These are phyloP conservation scores for Tillandsia fasciculata DNA, from an alignment of 176 grass and related monocot genomes.

Conservation along the genomic window DNA sequence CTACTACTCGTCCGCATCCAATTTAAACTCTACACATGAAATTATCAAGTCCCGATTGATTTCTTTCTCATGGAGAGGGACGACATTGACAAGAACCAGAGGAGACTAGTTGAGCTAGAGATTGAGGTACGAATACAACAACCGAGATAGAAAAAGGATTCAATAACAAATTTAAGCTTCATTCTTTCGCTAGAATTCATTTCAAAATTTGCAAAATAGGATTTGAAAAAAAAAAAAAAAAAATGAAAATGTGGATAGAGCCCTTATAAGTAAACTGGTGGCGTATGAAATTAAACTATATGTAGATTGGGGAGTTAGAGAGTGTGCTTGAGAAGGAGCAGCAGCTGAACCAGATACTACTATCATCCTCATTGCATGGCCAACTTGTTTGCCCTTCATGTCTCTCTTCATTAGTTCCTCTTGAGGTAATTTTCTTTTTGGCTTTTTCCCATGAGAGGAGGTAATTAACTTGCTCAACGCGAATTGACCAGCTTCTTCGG, in stretches of 20 bases:
- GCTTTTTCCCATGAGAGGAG: background rate
- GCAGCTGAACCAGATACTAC: conserved; percentile 53
- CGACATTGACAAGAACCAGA: conserved; percentile 32
- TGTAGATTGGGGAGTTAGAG: conserved; percentile 61
- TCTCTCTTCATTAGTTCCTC: conserved; percentile 45
- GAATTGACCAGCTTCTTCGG: no score
- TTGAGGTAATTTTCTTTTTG: conserved; percentile 29
- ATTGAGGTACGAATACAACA: conserved; percentile 30
- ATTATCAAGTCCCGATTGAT: conserved; percentile 43
- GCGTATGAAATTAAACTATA: background rate
- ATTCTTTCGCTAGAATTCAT: no score
- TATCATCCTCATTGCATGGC: conserved; percentile 62
- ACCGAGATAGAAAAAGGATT: background rate
- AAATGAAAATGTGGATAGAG: background rate
- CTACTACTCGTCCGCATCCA: conserved; percentile 13
- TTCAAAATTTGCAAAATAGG: no score
- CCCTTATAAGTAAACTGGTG: background rate
- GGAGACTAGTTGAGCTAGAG: conserved; percentile 39
- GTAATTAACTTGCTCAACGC: background rate
- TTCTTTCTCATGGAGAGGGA: conserved; percentile 63
- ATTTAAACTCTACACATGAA: conserved; percentile 32
- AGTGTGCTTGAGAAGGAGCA: conserved; percentile 54
- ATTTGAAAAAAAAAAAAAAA: no score
- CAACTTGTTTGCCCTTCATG: conserved; percentile 56
- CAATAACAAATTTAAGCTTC: no score